Evolutionary conservation across 768 basidiomycete genomes (phyloP), one percentile per base, ranked within the genome.

Genomic region (Phylloporus scabripes): DNA sequence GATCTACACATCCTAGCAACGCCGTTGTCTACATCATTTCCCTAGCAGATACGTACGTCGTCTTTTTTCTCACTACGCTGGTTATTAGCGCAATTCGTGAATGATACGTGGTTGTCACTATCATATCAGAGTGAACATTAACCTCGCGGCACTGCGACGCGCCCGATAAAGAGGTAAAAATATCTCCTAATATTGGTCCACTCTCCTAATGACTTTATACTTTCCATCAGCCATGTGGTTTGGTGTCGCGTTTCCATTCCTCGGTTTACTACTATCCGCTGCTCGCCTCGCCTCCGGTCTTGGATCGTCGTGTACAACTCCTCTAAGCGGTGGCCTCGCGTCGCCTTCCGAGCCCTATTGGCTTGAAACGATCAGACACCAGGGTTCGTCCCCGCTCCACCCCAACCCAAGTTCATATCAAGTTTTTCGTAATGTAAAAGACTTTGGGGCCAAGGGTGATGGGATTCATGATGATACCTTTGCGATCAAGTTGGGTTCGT

Each of bases 351-450:
- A 62, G 23, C 76, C 82, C 1, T 88, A 78, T 61, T 90, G 87
- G 87, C 68, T 86, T 54, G 69, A 88, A 63, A 77, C 58, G 36
- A 87, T 90, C 57, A 73, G 74, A 36, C 87, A 87, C 58, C 85
- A 82, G 61, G 86, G 84, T 26, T 81, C 70, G n/a, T 71, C 87
- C 1, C 79, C 87, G 5, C 83, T 76, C 65, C 82, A 86, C 60
- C 48, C 79, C 0, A 68, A 76, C 58, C n/a, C 52, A 21, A 72
- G 61, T 34, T 61, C 66, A 6, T 90, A 88, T 62, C 70, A 79
- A 42, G 84, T 88, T 12, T 88, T 86, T 64, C 76, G 87, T 34
- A 89, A 88, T 57, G 87, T 90, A 41, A 87, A 84, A 52, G 72
- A 74, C 47, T 76, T 70, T 51, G 73, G 79, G 45, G 79, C 80